Evolutionary conservation across 805 yeast genomes (phyloP), one percentile per base, ranked within the genome.

Genomic region (Metschnikowia colocasiae): DNA sequence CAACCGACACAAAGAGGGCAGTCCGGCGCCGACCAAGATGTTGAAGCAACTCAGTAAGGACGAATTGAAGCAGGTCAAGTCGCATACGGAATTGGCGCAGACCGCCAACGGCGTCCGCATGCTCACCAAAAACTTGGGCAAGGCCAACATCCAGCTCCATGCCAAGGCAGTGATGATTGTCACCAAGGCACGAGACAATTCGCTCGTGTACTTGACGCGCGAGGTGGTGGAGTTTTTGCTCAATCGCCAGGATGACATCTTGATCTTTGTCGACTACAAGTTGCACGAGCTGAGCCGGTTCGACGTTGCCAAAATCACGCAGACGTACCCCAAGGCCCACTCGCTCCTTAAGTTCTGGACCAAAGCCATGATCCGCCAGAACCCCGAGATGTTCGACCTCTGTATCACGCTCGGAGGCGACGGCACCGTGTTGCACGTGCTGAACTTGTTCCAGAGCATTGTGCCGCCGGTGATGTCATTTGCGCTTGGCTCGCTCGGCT

Each of bases 121-220:
- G 70, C 69, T 87, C 49, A 85, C 87, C n/a, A 82, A 81, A 52
- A 84, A 84, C 61, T 66, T 87, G 32, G 75, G 81, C 45, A 80
- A 80, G 54, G 87, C 91, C 3, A 83, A 86, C 3, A 81, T 89
- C 23, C 82, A 82, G 56, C 64, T 89, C 18, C 83, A 84, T 46
- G 82, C 86, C 16, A 76, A 77, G 38, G 80, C 87, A 15, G 80
- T 89, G 16, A 76, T 89, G 81, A 80, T 89, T 12, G 90, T 90
- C 16, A 89, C 96, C n/a, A 89, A 89, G 63, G 94, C 95, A 1
- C 75, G 95, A 46, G 97, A 90, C 61, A 83, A 85, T 56, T 82
- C 89, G 6, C 68, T 90, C 44, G 81, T 86, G 6, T 82, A 80
- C 58, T 68, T 88, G 39, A 87, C 96, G 0, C 73, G 92, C 48